Evolutionary conservation across 139 green algal genomes (phyloP).

Genomic region (Chlamydomonas incerta): DNA sequence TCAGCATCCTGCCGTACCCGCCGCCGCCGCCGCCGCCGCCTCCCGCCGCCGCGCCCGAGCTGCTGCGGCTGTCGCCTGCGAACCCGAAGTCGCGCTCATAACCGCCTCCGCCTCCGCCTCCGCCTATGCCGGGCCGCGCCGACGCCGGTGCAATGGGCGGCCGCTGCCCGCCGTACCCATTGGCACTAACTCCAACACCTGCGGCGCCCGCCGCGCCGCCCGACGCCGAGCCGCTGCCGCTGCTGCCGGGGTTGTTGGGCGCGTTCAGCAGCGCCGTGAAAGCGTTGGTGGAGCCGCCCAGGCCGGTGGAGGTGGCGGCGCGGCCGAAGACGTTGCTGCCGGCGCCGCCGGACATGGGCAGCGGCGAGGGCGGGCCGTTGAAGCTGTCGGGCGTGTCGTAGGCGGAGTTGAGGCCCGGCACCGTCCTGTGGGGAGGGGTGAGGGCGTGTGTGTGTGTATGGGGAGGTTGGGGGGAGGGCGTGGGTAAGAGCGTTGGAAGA

Average conservation of each 20-base stretch:
- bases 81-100: not conserved
- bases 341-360: not conserved
- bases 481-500: no score
- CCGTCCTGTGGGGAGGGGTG: not conserved
- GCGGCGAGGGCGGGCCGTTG: conserved; percentile 11
- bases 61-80: not conserved
- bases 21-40: not conserved
- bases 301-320: not conserved
- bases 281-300: not conserved
- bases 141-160: no score
- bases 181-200: not conserved
- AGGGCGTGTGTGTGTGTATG: no score
- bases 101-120: not conserved
- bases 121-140: not conserved
- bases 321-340: not conserved
- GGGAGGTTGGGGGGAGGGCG: no score
- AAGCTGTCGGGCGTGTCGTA: conserved; percentile 11
- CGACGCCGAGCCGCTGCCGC: not conserved
- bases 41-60: not conserved
- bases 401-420: conserved; percentile 12
- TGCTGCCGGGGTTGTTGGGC: not conserved
- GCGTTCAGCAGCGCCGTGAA: conserved; percentile 12
- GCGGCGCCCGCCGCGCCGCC: not conserved
- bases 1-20: not conserved
- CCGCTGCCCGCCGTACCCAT: no score